phyloP scores from a whole-genome alignment of 2,329 filamentous ascomycete species.

The Fusarium sp. region DNA sequence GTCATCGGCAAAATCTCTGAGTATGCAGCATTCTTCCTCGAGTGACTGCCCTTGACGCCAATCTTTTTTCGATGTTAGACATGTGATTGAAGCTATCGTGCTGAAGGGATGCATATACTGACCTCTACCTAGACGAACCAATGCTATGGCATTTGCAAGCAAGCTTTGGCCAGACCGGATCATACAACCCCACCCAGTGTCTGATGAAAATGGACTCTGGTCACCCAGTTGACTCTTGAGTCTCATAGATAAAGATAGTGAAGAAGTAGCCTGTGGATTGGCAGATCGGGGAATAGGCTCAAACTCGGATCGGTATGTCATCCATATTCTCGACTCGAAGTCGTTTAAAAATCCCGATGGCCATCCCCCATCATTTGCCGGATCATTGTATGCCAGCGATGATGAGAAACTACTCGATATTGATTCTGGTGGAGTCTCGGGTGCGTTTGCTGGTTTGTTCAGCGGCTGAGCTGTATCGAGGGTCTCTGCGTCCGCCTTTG shows the following conservation, averaged over 20 bases:
- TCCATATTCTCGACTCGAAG: constrained; percentile 93
- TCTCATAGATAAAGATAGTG: constrained; percentile 86
- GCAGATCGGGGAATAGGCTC: constrained; percentile 82
- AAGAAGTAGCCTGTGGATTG: constrained; percentile 76
- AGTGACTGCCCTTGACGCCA: constrained; percentile 77
- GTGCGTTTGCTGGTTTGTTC: constrained; percentile 49
- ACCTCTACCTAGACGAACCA: constrained; percentile 84
- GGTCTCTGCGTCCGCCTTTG: constrained; percentile 28
- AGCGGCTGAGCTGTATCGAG: constrained; percentile 38
- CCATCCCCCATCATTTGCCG: constrained; percentile 73
- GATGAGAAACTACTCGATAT: constrained; percentile 66
- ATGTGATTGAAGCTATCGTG: not conserved
- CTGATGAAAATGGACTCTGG: constrained; percentile 86
- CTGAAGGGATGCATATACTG: constrained; percentile 42
- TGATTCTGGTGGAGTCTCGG: constrained; percentile 64
- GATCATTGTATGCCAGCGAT: constrained; percentile 63
- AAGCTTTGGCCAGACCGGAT: constrained; percentile 95
- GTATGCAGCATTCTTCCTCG: constrained; percentile 75
- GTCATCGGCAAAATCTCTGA: constrained; percentile 89
- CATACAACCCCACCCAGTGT: constrained; percentile 99
- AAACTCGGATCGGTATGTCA: constrained; percentile 95
- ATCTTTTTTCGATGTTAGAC: constrained; percentile 58
- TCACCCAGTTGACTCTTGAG: constrained; percentile 85
- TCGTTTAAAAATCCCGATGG: constrained; percentile 88
- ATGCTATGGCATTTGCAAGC: constrained; percentile 84